A percentile compares a stretch with the other conserved stretches of the same genome.
phyloP scores from a whole-genome alignment of 106 monocot species.

The Triglochin maritima region DNA sequence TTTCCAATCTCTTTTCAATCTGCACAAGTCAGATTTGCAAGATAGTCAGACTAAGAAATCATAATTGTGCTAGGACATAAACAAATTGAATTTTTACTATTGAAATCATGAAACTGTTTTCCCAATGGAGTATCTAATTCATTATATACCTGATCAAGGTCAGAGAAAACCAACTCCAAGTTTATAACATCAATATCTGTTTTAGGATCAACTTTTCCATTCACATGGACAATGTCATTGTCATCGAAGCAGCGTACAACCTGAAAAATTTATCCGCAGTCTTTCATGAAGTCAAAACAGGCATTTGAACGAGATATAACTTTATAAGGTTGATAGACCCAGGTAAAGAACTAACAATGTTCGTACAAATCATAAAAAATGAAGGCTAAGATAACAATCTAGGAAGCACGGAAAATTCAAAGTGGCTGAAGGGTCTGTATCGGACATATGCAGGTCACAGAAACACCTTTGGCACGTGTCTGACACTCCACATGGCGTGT shows the following conservation, averaged over 20 bases:
- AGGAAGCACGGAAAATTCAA: too few relatives aligned
- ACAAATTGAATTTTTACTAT: background rate
- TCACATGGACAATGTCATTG: constrained; percentile 96
- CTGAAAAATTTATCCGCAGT: constrained; percentile 23
- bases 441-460: too few relatives aligned
- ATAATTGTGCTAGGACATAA: background rate
- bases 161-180: constrained; percentile 92
- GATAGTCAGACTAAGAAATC: background rate
- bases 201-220: constrained; percentile 92
- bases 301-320: background rate
- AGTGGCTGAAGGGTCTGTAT: too few relatives aligned
- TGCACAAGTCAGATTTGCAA: constrained; percentile 28
- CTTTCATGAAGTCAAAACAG: background rate
- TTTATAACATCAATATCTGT: constrained; percentile 99
- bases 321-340: background rate
- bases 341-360: background rate
- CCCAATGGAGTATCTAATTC: too few relatives aligned
- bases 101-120: too few relatives aligned
- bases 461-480: too few relatives aligned
- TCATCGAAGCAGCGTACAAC: constrained; percentile 99
- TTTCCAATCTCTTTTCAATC: constrained; percentile 96
- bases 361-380: too few relatives aligned
- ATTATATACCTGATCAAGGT: constrained; percentile 93
- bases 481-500: too few relatives aligned
- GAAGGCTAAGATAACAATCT: too few relatives aligned